Evolutionary conservation across 2,329 filamentous ascomycete genomes (phyloP), one percentile per base, ranked within the genome.

Genomic region (Sporothrix dimorphospora): DNA sequence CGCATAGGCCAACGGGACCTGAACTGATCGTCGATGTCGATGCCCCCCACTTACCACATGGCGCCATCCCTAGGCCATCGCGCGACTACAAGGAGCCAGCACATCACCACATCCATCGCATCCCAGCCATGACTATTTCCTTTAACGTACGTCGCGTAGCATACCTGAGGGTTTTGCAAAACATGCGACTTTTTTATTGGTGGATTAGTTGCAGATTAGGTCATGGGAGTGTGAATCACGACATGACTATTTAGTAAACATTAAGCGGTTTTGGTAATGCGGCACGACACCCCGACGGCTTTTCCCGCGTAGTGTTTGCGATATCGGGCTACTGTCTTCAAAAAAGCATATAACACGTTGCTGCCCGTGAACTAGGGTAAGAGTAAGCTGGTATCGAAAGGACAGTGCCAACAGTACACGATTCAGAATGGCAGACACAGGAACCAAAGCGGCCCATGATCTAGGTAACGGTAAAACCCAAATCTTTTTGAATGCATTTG

Each of bases 401-500:
- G 49, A 51, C 49, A 51, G 49, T 51, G 49, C 19, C 49, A n/a
- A 51, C 49, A 51, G 49, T 51, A 38, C 47, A 53, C 30, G 27
- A 34, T 51, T 16, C 65, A 49, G 21, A 57, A 57, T 69, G 49
- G 24, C 68, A 45, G 68, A 34, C 21, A 57, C 67, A 21, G 49
- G 30, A 21, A 34, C 38, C 11, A 57, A 59, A 27, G 16, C 38
- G n/a, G 42, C 69, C 45, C 70, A 69, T 38, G 67, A 69, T 40
- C 51, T 71, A 12, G 70, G 70, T n/a, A 71, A 67, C 38, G 70
- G 70, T 5, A 71, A 71, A 51, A 59, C 34, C 9, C 70, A 51
- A 8, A 67, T 71, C 8, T 71, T 71, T 19, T 40, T 71, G n/a
- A 71, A 71, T 59, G 70, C 70, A 7, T 71, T 71, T 27, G 70